Evolutionary conservation across 306 rosid species (phyloP).

Genomic region (Betula pendula): DNA sequence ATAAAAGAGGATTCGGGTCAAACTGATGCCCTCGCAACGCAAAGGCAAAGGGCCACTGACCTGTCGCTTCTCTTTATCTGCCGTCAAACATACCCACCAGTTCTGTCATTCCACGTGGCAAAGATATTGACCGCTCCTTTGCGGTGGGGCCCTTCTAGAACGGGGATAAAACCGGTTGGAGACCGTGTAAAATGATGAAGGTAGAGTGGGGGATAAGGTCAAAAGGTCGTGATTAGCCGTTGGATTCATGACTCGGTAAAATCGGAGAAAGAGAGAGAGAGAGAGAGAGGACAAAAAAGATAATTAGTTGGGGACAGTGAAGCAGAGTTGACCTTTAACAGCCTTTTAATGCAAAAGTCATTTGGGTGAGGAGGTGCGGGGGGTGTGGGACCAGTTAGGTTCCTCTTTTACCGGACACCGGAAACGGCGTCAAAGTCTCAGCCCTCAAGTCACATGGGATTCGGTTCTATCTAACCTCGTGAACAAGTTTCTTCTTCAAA

Average conservation of each 20-base stretch:
- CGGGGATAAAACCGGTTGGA: slow-evolving; percentile 30
- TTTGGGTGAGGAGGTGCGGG: slow-evolving; percentile 26
- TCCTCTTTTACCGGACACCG: slow-evolving; percentile 49
- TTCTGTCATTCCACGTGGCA: slow-evolving; percentile 33
- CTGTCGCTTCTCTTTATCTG: slow-evolving; percentile 12
- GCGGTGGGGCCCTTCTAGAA: slow-evolving; percentile 21
- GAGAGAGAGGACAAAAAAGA: neutral
- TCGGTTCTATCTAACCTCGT: slow-evolving; percentile 7
- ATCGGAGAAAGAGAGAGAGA: slow-evolving; percentile 3
- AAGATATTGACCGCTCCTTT: slow-evolving; percentile 27
- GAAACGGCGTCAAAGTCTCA: slow-evolving; percentile 25
- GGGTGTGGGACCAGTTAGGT: slow-evolving; percentile 21
- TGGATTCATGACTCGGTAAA: slow-evolving; percentile 42
- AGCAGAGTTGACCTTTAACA: slow-evolving; percentile 74
- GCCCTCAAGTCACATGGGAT: slow-evolving; percentile 35
- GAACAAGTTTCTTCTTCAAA: too few species aligned
- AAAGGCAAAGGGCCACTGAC: slow-evolving; percentile 17
- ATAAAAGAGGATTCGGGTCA: slow-evolving; percentile 32
- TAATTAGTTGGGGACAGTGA: slow-evolving; percentile 57
- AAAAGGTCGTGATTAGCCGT: slow-evolving; percentile 74
- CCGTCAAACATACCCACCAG: slow-evolving; percentile 44
- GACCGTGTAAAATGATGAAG: slow-evolving; percentile 30
- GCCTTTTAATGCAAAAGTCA: slow-evolving; percentile 69
- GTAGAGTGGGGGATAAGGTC: slow-evolving; percentile 40
- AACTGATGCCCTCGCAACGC: slow-evolving; percentile 29